phyloP scores from a whole-genome alignment of 192 early-diverging fungal genomes.

The Linderina pennispora region DNA sequence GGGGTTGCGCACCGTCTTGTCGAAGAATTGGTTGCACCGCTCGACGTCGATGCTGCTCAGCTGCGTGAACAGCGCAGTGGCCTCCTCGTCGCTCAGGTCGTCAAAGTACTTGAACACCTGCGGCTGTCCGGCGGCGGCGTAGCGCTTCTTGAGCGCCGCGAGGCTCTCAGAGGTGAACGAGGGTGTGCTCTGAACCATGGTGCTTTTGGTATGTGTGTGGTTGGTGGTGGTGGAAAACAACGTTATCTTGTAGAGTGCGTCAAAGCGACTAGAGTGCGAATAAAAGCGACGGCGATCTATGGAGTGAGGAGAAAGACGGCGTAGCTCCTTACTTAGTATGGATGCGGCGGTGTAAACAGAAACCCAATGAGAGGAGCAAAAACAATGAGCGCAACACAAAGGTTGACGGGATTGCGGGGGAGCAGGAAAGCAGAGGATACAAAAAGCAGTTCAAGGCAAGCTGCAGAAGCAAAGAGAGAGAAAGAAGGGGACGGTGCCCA shows the following conservation, averaged over 20 bases:
- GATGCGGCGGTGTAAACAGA: no score
- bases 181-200: conserved; percentile 37
- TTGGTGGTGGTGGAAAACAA: not conserved
- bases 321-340: no score
- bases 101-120: conserved; percentile 86
- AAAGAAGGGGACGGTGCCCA: no score
- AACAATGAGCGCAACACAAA: no score
- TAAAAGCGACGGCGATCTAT: no score
- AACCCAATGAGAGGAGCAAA: no score
- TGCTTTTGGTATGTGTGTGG: conserved; percentile 1
- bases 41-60: conserved; percentile 69
- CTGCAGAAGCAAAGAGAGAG: no score
- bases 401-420: no score
- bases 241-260: conserved; percentile 1
- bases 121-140: conserved; percentile 68
- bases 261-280: no score
- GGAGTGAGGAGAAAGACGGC: no score
- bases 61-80: conserved; percentile 57
- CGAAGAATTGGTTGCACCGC: conserved; percentile 77
- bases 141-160: conserved; percentile 52
- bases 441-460: no score
- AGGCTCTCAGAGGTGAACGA: conserved; percentile 43
- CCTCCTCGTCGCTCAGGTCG: conserved; percentile 52
- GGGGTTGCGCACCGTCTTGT: conserved; percentile 55
- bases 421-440: no score